Base-by-base conservation (phyloP, 169 alveolate species). In the Cryptosporidium muris region DNA sequence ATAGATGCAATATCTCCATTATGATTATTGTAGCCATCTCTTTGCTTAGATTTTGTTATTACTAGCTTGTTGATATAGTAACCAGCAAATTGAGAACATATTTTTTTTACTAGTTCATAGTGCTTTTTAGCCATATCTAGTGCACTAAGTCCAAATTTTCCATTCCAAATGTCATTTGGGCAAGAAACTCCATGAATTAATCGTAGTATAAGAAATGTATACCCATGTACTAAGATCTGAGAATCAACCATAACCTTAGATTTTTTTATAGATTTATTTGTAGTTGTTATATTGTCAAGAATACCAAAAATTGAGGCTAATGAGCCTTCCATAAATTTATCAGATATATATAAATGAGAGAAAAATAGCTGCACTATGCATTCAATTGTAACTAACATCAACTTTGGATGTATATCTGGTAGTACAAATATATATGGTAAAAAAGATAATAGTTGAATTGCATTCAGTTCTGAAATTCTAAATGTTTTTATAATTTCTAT, bases 81-180 rank as follows among this genome's bases (percentile, higher is more conserved):
- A 25, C 74, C 47, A 34, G 85, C 56, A 58, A 74, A 74, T 25
- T 74, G 85, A 51, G 49, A 58, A 42, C 85, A 74, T 3, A 74
- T 74, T 49, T 25, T 58, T 43, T 34, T 74, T 14, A 68, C 67
- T 43, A 58, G 34, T n/a, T 58, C 40, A 47, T 60, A 47, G 9
- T 47, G 62, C 12, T 74, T 74, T 60, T 60, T 45, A 25, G 40
- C 47, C 5, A 68, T 45, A 25, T 12, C 36, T 25, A 56, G 36
- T 25, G 36, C 58, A n/a, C 42, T 64, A 25, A 4, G 6, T 16
- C 25, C 25, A 60, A 14, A 5, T 25, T 25, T 25, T 25, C 25
- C 25, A 12, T n/a, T 12, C 43, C 25, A 42, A 40, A 74, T 58
- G 11, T 62, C 58, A 74, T 74, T 74, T 58, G 85, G 85, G 7